Conservation (phyloP, 306 rosid genomes). For the Sindora glabra region DNA sequence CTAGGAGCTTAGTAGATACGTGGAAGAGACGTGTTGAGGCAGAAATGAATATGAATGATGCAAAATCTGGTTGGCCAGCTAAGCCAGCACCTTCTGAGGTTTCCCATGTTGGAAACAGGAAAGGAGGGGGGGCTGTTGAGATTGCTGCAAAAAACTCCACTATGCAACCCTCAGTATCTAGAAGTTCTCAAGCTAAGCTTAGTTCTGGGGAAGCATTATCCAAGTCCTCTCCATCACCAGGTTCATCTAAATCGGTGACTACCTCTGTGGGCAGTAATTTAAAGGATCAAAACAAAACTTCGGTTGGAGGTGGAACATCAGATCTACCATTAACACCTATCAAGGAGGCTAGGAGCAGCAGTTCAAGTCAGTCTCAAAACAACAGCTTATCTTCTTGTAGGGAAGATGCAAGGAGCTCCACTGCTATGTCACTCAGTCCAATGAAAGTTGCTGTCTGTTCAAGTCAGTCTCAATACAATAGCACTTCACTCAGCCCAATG, state of each 20-base stretch:
- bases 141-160: constrained; percentile 46
- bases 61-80: constrained; percentile 62
- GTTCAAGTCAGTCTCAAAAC: constrained; percentile 89
- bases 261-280: constrained; percentile 29
- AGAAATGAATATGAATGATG: constrained; percentile 73
- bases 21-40: constrained; percentile 92
- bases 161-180: constrained; percentile 39
- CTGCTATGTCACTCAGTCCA: constrained; percentile 53
- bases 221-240: constrained; percentile 55
- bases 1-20: constrained; percentile 75
- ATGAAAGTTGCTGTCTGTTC: constrained; percentile 38
- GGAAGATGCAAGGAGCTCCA: constrained; percentile 86
- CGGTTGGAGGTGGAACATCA: constrained; percentile 34
- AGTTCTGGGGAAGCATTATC: constrained; percentile 40
- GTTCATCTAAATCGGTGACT: constrained; percentile 39
- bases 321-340: constrained; percentile 54
- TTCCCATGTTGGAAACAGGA: constrained; percentile 58
- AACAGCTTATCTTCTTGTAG: constrained; percentile 60
- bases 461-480: no score
- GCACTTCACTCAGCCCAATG: constrained; percentile 44
- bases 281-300: constrained; percentile 50
- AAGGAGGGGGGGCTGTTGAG: constrained; percentile 47
- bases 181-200: constrained; percentile 46
- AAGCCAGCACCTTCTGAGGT: constrained; percentile 44
- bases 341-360: constrained; percentile 79